Evolutionary conservation across 2,329 filamentous ascomycete genomes (phyloP), one percentile per base, ranked within the genome.

Genomic region (Aureobasidium melanogenum): DNA sequence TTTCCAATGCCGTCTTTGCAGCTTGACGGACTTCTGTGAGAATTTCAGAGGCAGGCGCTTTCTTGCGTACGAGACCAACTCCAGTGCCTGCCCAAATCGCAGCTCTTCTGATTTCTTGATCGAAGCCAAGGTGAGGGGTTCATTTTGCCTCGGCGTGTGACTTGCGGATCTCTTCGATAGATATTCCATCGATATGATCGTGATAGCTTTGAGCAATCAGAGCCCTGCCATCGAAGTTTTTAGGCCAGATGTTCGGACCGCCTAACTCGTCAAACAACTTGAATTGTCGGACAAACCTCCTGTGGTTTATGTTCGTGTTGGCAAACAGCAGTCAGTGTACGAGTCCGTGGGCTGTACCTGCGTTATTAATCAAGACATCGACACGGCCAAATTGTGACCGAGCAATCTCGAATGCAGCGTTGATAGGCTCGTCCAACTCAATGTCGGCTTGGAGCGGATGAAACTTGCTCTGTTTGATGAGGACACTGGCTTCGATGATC

Each of bases 11-110:
- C 10, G 4, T 26, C 12, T 34, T 58, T 12, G 56, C 56, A 24
- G 47, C 44, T 28, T 28, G 12, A 12, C 56, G 32, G 5, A 60
- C 44, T 5, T 80, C 76, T 39, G 70, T 69, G 10, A 84, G 76
- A 66, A 87, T 84, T 12, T 81, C 76, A 12, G 69, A 74, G 3
- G 82, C 83, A 12, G 73, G 67, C 64, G 75, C 74, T 2, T 81
- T 74, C 48, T 77, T 70, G 44, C 70, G 79, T 1, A 87, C 75
- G 63, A 87, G 70, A 0, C 84, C 84, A 19, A 87, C 79, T 0
- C 78, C 83, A 28, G 80, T 81, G 2, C 84, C 84, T 8, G 82
- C 83, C 75, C 85, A 87, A 17, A 82, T 82, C 3, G 81, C 83
- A 73, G 85, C 75, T 65, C 83, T 76, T 3, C 78, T 82, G 19